Base-by-base conservation (phyloP, 1,284 basidiomycete species). In the Ustilago loliicola region DNA sequence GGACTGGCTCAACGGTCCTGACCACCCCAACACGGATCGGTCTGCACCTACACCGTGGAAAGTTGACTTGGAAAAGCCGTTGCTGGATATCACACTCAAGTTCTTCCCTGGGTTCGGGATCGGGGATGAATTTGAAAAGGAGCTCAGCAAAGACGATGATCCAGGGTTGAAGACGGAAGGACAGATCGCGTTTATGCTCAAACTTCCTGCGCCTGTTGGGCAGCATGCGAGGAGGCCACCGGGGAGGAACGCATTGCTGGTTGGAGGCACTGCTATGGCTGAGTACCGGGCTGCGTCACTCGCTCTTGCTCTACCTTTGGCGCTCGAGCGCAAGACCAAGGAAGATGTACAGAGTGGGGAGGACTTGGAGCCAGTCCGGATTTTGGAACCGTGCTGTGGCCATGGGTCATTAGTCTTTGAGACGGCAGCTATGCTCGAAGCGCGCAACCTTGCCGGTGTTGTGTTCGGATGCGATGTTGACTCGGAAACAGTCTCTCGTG, bases 321-420 rank as follows among this genome's bases (percentile, higher is more conserved):
- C 78, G 2, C 32, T 42, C 3, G 51, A 69, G 29, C 51, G 67
- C 11, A 62, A 50, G 30, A 42, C 30, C 25, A 57, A 51, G 30
- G 45, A 70, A 23, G 75, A 57, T 6, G 21, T 62, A 19, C 40
- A 73, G 40, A 29, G 11, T 0, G 52, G 32, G 2, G 11, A 38
- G 1, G 34, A 30, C 9, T 21, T 69, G 7, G 63, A 25, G 13
- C 74, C 64, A 8, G 8, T 77, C 11, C 45, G 75, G 0, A 54
- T 80, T 8, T 59, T 80, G 9, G 78, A 80, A 55, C 74, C 78
- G 8, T 80, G 78, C 67, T 77, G 74, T 55, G 78, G 78, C 0
- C 74, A 77, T 21, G 78, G 74, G 6, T 73, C 71, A 52, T 40
- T 80, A 1, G 70, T 68, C 0, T 71, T 80, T n/a, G 74, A 80